Conservation (phyloP, 2,329 filamentous ascomycete genomes). For the Esteya vermicola region DNA sequence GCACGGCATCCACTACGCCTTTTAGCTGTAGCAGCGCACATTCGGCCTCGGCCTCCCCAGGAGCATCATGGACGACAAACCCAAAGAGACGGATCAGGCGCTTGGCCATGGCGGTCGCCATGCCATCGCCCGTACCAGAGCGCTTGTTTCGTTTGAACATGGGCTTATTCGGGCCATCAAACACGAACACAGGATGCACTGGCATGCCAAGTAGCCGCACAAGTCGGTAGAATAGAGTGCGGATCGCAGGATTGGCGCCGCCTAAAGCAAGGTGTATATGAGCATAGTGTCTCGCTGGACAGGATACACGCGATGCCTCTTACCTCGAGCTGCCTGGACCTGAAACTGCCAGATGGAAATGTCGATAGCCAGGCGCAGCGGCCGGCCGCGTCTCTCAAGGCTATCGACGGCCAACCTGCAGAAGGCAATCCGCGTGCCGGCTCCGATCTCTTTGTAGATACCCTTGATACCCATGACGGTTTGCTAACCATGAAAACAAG, state of each 20-base stretch:
- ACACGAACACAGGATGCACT: conserved; percentile 38
- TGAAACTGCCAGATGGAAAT: conserved; percentile 98
- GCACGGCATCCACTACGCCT: conserved; percentile 78
- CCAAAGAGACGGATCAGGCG: conserved; percentile 73
- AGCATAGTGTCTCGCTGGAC: too few relatives aligned
- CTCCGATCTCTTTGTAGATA: conserved; percentile 80
- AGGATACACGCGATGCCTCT: conserved; percentile 1
- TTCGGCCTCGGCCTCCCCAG: conserved; percentile 91
- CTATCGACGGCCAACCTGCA: conserved; percentile 70
- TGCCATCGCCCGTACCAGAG: conserved; percentile 47
- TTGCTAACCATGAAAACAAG: not conserved
- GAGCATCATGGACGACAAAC: conserved; percentile 72
- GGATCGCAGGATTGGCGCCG: conserved; percentile 76
- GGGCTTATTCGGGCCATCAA: conserved; percentile 37
- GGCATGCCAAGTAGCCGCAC: conserved; percentile 36
- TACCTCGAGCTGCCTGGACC: conserved; percentile 64
- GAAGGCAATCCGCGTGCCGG: conserved; percentile 65
- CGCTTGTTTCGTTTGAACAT: conserved; percentile 78
- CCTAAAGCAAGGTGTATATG: too few relatives aligned
- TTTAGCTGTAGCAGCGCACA: conserved; percentile 73
- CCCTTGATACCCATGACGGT: conserved; percentile 50
- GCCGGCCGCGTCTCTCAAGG: conserved; percentile 53
- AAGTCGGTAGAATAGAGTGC: conserved; percentile 86
- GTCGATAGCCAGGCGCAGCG: conserved; percentile 80
- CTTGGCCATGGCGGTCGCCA: conserved; percentile 66